Evolutionary conservation across 768 basidiomycete species (phyloP).

Genomic region (Daedaleopsis nitida): DNA sequence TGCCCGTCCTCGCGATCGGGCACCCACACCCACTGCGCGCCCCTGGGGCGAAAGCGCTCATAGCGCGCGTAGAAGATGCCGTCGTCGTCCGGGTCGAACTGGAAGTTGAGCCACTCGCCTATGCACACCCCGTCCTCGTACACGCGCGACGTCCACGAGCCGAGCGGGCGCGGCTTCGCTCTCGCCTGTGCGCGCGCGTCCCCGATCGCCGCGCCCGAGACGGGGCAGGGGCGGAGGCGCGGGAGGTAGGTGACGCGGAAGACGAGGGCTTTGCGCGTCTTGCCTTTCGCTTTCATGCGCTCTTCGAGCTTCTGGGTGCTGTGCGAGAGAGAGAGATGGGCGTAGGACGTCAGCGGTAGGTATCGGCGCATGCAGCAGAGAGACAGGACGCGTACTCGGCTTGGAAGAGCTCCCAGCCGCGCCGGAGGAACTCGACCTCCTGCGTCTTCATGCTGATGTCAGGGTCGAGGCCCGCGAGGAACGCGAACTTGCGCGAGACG

Average conservation of each 20-base stretch:
- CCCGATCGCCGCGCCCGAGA: too few species aligned
- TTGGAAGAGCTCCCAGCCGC: slow-evolving; percentile 1
- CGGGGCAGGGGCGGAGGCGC: too few species aligned
- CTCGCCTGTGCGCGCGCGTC: neutral
- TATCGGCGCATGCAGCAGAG: too few species aligned
- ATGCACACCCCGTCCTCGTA: slow-evolving; percentile 1
- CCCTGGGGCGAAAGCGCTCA: neutral
- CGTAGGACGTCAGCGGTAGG: neutral
- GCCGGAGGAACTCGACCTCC: slow-evolving; percentile 1
- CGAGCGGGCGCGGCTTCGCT: neutral
- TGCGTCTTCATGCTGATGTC: neutral
- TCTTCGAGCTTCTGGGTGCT: neutral
- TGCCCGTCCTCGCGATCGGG: too few species aligned
- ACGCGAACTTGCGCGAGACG: slow-evolving; percentile 3
- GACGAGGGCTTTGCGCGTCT: neutral
- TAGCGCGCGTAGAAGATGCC: neutral
- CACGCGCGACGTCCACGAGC: neutral
- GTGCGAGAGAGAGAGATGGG: neutral
- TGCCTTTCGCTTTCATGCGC: neutral
- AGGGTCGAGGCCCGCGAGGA: neutral
- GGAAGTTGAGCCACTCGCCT: slow-evolving; percentile 2
- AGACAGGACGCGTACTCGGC: neutral
- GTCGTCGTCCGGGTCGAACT: slow-evolving; percentile 2
- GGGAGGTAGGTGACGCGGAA: neutral
- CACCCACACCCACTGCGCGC: neutral